phyloP scores from a whole-genome alignment of 106 monocot genomes.

The Xerophyta viscosa region DNA sequence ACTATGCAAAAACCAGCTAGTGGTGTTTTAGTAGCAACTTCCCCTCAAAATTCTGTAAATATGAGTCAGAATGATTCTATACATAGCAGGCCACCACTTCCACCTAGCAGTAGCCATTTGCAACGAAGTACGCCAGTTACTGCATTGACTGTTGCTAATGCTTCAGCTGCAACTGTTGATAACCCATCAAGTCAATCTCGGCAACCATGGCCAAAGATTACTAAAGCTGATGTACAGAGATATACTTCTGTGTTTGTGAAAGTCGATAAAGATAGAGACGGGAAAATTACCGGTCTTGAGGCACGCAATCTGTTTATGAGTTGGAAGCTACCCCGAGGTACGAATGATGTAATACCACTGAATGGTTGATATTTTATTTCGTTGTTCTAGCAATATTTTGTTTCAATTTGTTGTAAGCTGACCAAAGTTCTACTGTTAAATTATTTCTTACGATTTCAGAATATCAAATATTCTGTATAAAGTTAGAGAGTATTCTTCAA shows the following conservation, averaged over 20 bases:
- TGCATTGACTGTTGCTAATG: too few relatives aligned
- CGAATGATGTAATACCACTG: too few relatives aligned
- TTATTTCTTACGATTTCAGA: too few relatives aligned
- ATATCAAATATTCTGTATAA: too few relatives aligned
- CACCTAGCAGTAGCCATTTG: constrained; percentile 22
- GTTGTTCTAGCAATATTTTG: too few relatives aligned
- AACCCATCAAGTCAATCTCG: constrained; percentile 32
- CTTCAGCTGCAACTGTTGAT: constrained; percentile 14
- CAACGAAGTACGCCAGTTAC: constrained; percentile 21
- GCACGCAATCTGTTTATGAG: constrained; percentile 92
- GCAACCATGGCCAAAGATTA: constrained; percentile 72
- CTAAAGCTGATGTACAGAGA: constrained; percentile 60
- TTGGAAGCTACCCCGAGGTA: constrained; percentile 98
- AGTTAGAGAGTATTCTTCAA: too few relatives aligned
- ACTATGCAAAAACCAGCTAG: constrained; percentile 20
- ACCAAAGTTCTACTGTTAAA: too few relatives aligned
- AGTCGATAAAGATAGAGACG: constrained; percentile 96
- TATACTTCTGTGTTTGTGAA: constrained; percentile 72
- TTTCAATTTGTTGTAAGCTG: too few relatives aligned
- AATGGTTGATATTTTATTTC: too few relatives aligned
- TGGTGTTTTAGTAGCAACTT: constrained; percentile 11
- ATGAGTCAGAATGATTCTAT: constrained; percentile 13
- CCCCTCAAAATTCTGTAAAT: constrained; percentile 21
- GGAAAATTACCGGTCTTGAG: constrained; percentile 86
- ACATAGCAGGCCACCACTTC: constrained; percentile 18